Conservation (phyloP, 2,329 filamentous ascomycete genomes). For the Xylaria sp. region DNA sequence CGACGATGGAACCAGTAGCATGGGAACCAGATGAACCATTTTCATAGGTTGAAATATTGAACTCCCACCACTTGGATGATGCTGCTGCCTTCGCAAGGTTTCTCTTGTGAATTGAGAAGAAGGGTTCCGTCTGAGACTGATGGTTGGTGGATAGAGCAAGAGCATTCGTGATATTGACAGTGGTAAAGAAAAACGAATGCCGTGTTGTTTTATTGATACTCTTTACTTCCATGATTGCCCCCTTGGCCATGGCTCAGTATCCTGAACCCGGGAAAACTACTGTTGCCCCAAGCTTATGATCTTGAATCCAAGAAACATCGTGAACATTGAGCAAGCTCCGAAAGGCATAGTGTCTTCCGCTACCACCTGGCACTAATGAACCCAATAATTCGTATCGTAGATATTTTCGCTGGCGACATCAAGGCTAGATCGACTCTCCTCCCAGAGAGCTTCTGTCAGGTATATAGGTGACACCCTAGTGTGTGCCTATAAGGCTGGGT, state of each 20-base stretch:
- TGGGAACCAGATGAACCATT: slow-evolving; percentile 16
- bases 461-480: too few relatives aligned
- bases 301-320: background rate
- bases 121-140: slow-evolving; percentile 11
- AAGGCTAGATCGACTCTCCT: background rate
- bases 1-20: slow-evolving; percentile 19
- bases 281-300: background rate
- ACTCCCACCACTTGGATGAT: slow-evolving; percentile 32
- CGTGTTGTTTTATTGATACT: background rate
- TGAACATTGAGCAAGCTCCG: background rate
- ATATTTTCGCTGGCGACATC: background rate
- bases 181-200: background rate
- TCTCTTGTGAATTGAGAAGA: slow-evolving; percentile 17
- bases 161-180: slow-evolving; percentile 39
- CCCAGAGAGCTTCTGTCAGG: background rate
- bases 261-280: background rate
- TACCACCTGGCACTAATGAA: background rate
- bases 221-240: background rate
- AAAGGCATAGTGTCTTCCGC: background rate
- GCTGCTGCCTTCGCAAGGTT: slow-evolving; percentile 15
- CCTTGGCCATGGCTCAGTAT: background rate
- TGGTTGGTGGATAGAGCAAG: slow-evolving; percentile 15
- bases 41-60: slow-evolving; percentile 16
- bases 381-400: background rate
- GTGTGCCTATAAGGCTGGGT: too few relatives aligned